Percentiles rank a stretch among this genome's conserved stretches.
phyloP scores from a whole-genome alignment of 352 stramenopile species.

The Phytophthora uliginosa region DNA sequence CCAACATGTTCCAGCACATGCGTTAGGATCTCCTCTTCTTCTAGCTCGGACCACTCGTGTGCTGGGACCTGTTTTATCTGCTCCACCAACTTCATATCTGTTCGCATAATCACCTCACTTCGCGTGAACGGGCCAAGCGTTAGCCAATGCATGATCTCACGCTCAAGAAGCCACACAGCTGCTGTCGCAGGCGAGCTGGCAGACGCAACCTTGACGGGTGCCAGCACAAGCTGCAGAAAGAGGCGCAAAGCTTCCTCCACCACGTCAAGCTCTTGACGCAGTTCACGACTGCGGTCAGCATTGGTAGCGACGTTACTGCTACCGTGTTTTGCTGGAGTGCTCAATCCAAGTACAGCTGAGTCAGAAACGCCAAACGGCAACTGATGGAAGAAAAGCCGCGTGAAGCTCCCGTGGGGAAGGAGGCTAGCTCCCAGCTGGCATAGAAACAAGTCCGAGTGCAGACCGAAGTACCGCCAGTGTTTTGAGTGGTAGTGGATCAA shows the following conservation, averaged over 20 bases:
- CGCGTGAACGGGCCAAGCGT: slow-evolving; percentile 73
- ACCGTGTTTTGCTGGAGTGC: background rate
- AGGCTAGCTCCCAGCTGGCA: slow-evolving; percentile 66
- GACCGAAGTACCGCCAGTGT: slow-evolving; percentile 82
- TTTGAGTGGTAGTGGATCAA: slow-evolving; percentile 86
- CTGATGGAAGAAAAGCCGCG: slow-evolving; percentile 67
- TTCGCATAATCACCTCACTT: slow-evolving; percentile 71
- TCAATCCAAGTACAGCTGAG: slow-evolving; percentile 36
- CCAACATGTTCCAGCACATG: slow-evolving; percentile 73
- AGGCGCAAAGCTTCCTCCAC: slow-evolving; percentile 75
- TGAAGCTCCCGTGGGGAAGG: slow-evolving; percentile 63
- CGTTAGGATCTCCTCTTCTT: slow-evolving; percentile 85
- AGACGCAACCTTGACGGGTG: slow-evolving; percentile 61
- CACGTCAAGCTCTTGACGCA: slow-evolving; percentile 60
- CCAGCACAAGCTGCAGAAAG: slow-evolving; percentile 66
- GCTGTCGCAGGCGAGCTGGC: slow-evolving; percentile 39
- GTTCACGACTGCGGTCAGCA: slow-evolving; percentile 31
- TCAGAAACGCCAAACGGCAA: slow-evolving; percentile 44
- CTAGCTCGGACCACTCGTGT: slow-evolving; percentile 64
- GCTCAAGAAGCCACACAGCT: slow-evolving; percentile 61
- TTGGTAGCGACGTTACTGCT: slow-evolving; percentile 9
- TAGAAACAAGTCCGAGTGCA: slow-evolving; percentile 81
- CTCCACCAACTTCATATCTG: slow-evolving; percentile 82
- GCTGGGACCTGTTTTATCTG: slow-evolving; percentile 67
- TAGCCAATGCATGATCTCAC: slow-evolving; percentile 85